Percentiles rank a stretch among this genome's conserved stretches.
Evolutionary conservation across 2,329 filamentous ascomycete species (phyloP).

Genomic region (Phialocephala subalpina): DNA sequence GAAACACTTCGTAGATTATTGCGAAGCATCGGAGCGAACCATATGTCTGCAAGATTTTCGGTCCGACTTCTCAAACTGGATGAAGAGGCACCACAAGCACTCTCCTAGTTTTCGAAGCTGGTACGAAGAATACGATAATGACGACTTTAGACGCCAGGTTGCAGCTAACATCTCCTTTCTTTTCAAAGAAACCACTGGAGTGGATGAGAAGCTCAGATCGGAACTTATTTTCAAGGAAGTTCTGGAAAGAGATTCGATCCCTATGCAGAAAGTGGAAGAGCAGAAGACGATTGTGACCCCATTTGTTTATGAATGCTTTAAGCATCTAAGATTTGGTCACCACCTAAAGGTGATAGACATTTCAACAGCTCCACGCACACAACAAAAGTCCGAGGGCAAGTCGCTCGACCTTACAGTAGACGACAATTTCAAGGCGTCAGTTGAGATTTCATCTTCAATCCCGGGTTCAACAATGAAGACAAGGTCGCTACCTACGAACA

Average conservation of each 20-base stretch:
- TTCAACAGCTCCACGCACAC: constrained; percentile 38
- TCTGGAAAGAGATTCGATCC: constrained; percentile 42
- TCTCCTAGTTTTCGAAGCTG: constrained; percentile 59
- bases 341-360: constrained; percentile 53
- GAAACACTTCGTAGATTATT: constrained; percentile 76
- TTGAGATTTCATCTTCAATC: background rate
- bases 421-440: background rate
- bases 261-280: constrained; percentile 36
- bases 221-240: constrained; percentile 50
- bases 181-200: constrained; percentile 66
- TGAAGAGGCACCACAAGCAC: constrained; percentile 52
- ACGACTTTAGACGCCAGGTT: constrained; percentile 71
- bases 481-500: background rate
- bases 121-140: constrained; percentile 56
- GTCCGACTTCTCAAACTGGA: constrained; percentile 64
- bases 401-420: constrained; percentile 19
- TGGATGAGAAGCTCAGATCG: constrained; percentile 36
- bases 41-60: constrained; percentile 66
- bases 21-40: constrained; percentile 29
- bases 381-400: constrained; percentile 35
- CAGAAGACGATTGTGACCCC: constrained; percentile 72
- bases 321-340: constrained; percentile 65
- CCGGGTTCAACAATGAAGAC: constrained; percentile 6
- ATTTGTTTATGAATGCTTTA: constrained; percentile 71
- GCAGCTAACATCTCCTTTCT: constrained; percentile 69